phyloP scores from a whole-genome alignment of 2,329 filamentous ascomycete species.

The Sclerotinia spermophila region DNA sequence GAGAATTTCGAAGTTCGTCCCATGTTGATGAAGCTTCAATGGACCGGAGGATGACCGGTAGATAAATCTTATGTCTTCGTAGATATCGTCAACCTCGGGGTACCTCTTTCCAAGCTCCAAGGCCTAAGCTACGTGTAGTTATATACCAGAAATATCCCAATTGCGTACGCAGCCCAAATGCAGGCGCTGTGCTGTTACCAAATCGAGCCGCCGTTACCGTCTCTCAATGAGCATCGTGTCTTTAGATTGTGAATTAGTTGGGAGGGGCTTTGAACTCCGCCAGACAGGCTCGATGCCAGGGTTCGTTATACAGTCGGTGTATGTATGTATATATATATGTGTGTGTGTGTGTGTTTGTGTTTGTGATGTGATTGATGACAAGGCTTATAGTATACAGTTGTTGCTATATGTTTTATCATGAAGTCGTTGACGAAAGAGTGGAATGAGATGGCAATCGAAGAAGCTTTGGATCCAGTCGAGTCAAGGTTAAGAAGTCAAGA shows the following conservation, averaged over 20 bases:
- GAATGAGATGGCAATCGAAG: background rate
- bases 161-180: background rate
- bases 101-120: background rate
- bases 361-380: background rate
- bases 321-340: background rate
- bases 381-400: background rate
- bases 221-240: slow-evolving; percentile 18
- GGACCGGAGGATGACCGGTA: background rate
- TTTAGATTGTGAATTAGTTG: slow-evolving; percentile 7
- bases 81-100: background rate
- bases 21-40: slow-evolving; percentile 28
- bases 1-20: slow-evolving; percentile 38
- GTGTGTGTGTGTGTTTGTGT: background rate
- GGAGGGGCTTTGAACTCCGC: slow-evolving; percentile 1
- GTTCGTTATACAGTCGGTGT: slow-evolving; percentile 1
- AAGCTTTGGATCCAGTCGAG: background rate
- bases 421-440: background rate
- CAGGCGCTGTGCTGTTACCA: slow-evolving; percentile 13
- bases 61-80: background rate
- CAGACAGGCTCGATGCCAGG: background rate
- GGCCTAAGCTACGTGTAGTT: background rate
- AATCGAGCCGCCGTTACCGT: slow-evolving; percentile 7
- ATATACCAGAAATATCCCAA: background rate
- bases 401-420: background rate
- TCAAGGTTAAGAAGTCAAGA: background rate